Evolutionary conservation across 2,329 filamentous ascomycete genomes (phyloP).

Genomic region (Talaromyces sp.): DNA sequence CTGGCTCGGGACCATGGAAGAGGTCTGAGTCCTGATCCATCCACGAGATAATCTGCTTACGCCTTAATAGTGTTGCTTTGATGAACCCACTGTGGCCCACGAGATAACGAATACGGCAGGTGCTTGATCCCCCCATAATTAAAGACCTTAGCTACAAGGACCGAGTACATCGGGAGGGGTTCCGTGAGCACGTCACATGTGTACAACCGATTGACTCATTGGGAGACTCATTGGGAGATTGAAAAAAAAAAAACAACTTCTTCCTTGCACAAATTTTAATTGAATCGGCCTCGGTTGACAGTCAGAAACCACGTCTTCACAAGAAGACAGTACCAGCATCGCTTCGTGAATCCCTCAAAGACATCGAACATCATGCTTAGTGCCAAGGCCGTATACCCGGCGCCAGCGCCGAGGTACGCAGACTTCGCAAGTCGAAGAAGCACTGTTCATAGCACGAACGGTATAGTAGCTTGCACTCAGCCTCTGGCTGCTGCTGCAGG

Average conservation of each 20-base stretch:
- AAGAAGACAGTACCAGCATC: too few relatives aligned
- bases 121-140: background rate
- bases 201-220: background rate
- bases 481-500: constrained; percentile 86
- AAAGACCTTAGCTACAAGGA: background rate
- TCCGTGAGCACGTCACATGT: constrained; percentile 2
- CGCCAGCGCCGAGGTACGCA: constrained; percentile 37
- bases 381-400: constrained; percentile 49
- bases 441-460: constrained; percentile 87
- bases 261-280: background rate
- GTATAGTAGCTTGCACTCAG: constrained; percentile 86
- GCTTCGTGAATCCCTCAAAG: background rate
- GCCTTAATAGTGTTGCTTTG: background rate
- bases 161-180: background rate
- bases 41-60: background rate
- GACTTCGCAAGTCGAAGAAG: constrained; percentile 68
- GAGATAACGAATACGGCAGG: constrained; percentile 6
- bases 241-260: background rate
- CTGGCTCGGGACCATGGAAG: background rate
- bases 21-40: background rate
- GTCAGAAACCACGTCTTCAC: background rate
- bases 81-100: background rate
- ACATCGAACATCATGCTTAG: constrained; percentile 2
- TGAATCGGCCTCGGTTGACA: background rate
- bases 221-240: background rate